Base-by-base conservation (phyloP, 495 filamentous ascomycete species). In the Astrothelium subdiscretum region DNA sequence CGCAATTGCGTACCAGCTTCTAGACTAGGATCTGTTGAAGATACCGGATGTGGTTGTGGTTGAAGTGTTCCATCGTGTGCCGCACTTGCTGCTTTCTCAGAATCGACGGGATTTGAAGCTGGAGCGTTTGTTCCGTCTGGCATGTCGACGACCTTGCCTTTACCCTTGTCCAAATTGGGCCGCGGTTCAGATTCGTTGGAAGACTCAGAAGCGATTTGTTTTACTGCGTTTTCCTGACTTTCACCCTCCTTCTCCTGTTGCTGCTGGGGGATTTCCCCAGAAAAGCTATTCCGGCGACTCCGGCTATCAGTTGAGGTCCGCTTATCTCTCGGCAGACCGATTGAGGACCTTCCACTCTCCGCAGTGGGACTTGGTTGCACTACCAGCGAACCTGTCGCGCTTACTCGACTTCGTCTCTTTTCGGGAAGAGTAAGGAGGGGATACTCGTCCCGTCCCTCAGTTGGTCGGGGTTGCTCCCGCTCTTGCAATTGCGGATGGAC, bases 361-460 rank as follows among this genome's bases (percentile, higher is more conserved):
- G 76, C 73, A 35, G 72, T 79, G 52, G 77, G 73, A 62, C 80
- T 85, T 65, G 81, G 82, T 65, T 90, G 86, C 59, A 89, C 81
- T 62, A 85, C 77, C 31, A 87, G 75, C 67, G 85, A 89, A 31
- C 66, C 66, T 58, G 78, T 81, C 32, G 81, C 79, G 57, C 80
- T 79, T 61, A 77, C 76, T 44, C 85, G 78, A 63, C 74, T 82
- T 67, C 81, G 81, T 51, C 81, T 84, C 65, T 83, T 82, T 65
- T 90, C 86, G 54, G 86, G 82, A 32, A 88, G 79, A 13, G 84
- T 83, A 59, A 91, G 79, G 20, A 91, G 82, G 18, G 87, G 87
- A 67, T 83, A 84, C 52, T 84, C 84, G 76, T 84, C 84, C 73
- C 83, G 74, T 74, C 69, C 58, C 73, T 71, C 43, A 68, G 65